phyloP scores from a whole-genome alignment of 179 eudicot genomes.

The Heliamphora pulchella region DNA sequence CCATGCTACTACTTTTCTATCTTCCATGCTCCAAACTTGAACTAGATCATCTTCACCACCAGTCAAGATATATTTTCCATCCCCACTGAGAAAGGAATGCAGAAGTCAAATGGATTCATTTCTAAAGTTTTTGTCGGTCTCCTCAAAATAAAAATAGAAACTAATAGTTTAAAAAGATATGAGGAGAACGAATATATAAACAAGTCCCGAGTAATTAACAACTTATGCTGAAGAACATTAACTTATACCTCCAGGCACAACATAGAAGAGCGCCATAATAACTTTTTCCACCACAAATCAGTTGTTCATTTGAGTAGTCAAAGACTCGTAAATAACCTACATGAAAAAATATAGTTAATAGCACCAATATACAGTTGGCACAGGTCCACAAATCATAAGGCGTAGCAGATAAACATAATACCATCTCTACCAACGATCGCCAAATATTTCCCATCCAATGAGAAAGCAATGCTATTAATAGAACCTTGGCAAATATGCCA shows the following conservation, averaged over 20 bases:
- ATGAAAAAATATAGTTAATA: slow-evolving; percentile 22
- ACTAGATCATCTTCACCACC: slow-evolving; percentile 99
- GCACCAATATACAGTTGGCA: neutral
- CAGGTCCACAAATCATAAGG: neutral
- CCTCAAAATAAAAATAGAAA: neutral
- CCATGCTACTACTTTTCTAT: slow-evolving; percentile 90
- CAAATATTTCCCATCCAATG: slow-evolving; percentile 60
- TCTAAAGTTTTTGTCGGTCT: neutral
- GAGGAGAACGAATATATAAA: neutral
- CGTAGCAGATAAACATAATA: slow-evolving; percentile 20
- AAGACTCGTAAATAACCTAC: slow-evolving; percentile 81
- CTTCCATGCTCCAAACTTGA: slow-evolving; percentile 99
- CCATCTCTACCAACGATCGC: slow-evolving; percentile 96
- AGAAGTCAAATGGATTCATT: slow-evolving; percentile 14
- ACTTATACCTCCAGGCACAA: slow-evolving; percentile 93
- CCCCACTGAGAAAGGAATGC: slow-evolving; percentile 22
- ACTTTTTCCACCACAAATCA: slow-evolving; percentile 87
- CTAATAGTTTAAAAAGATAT: neutral
- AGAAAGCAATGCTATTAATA: slow-evolving; percentile 60
- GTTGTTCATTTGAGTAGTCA: slow-evolving; percentile 78
- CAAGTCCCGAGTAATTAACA: neutral
- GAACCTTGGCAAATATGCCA: slow-evolving; percentile 90
- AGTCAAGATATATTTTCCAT: slow-evolving; percentile 74
- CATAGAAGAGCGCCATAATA: slow-evolving; percentile 90
- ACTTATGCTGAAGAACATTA: neutral